Evolutionary conservation across 2,329 filamentous ascomycete species (phyloP), one percentile per base, ranked within the genome.

Genomic region (Diaporthe sp.): DNA sequence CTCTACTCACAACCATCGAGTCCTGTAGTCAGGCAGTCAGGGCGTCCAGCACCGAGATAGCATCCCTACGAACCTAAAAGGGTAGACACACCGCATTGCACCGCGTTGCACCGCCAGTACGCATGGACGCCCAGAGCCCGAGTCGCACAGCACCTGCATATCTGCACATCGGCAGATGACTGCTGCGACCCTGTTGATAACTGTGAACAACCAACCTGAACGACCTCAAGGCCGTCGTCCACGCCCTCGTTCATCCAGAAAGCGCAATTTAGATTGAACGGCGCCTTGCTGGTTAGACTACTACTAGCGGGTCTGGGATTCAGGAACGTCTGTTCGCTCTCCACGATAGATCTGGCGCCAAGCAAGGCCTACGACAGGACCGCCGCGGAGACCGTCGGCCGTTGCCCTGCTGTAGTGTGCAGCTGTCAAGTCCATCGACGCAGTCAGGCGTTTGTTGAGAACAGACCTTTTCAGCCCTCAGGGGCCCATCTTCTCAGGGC

Each of bases 371-470:
- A 37, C 62, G 42, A 51, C 42, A 49, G 10, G 62, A 37, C 31
- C 19, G 22, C 44, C 62, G 7, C 61, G 28, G 61, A 37, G 44
- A 67, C 62, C 62, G 46, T 51, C 62, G 62, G 31, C 62, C 62
- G 62, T 68, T 68, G 28, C n/a, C 44, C 28, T 46, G 44, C 44
- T 67, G 61, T 67, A 67, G 61, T 49, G 61, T 42, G 39, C 42
- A 34, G 10, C 61, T 67, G 61, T 67, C 61, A 49, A 19, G 44
- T 15, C 42, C 42, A 37, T 49, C 61, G n/a, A 37, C 62, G 28
- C 28, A 22, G 31, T 10, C 10, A 34, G 39, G 44, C 62, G 12
- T 37, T 53, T 53, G 44, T 68, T 53, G 62, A 53, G 62, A 53
- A 53, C 62, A 68, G 62, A 68, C 44, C 28, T 51, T 67, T 67